Conservation (phyloP, 1,284 basidiomycete genomes). For the Ceratobasidium sp. region DNA sequence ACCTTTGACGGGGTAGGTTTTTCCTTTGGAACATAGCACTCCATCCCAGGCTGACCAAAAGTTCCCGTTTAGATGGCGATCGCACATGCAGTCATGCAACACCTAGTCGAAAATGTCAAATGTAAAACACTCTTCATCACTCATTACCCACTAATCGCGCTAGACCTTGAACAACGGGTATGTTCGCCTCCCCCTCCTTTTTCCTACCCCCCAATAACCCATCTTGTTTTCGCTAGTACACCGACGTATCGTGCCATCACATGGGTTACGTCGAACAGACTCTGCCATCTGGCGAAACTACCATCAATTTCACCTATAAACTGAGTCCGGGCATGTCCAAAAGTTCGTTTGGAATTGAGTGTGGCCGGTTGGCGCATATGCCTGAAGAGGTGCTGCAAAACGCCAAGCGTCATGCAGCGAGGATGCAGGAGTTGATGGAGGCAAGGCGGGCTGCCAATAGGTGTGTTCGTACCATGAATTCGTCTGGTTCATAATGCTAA, state of each 20-base stretch:
- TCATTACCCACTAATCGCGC: constrained; percentile 77
- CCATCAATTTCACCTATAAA: constrained; percentile 88
- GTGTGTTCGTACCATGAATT: constrained; percentile 14
- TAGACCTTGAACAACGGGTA: constrained; percentile 68
- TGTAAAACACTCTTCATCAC: constrained; percentile 95
- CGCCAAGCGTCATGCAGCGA: constrained; percentile 69
- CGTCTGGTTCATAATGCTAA: neutral
- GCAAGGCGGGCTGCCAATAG: constrained; percentile 34
- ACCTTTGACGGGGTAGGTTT: constrained; percentile 83
- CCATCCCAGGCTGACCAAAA: neutral
- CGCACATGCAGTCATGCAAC: constrained; percentile 80
- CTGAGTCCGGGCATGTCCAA: constrained; percentile 78
- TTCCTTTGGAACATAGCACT: neutral
- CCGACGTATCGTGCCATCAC: constrained; percentile 79
- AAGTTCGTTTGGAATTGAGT: constrained; percentile 91
- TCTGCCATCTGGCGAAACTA: constrained; percentile 72
- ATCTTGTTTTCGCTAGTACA: constrained; percentile 42
- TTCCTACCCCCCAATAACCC: neutral
- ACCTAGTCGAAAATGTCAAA: constrained; percentile 71
- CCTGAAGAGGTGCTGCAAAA: constrained; percentile 73
- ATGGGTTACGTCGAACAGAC: constrained; percentile 83
- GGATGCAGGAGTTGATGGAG: constrained; percentile 69
- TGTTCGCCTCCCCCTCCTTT: constrained; percentile 55
- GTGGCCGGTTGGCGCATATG: constrained; percentile 85
- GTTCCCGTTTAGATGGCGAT: constrained; percentile 76